Conservation (phyloP, 1,284 basidiomycete species). For the Pseudozyma pruni region DNA sequence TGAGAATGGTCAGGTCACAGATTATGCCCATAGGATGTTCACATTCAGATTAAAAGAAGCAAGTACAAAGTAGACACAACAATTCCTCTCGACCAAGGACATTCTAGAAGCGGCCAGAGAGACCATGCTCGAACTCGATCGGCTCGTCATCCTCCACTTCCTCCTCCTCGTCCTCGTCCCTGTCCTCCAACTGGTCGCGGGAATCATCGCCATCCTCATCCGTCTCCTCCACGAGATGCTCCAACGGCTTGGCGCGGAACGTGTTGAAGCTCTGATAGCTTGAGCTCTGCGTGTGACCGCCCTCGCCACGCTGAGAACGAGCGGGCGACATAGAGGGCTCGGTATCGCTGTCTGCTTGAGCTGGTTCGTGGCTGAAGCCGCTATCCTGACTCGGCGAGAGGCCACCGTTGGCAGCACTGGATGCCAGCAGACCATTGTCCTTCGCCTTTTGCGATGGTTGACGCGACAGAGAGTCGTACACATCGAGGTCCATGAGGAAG, state of each 20-base stretch:
- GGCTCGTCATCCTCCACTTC: slow-evolving; percentile 38
- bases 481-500: slow-evolving; percentile 51
- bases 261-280: slow-evolving; percentile 45
- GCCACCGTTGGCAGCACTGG: slow-evolving; percentile 3
- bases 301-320: slow-evolving; percentile 17
- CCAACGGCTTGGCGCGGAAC: slow-evolving; percentile 42
- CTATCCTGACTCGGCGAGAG: slow-evolving; percentile 27
- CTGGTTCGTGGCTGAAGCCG: slow-evolving; percentile 24
- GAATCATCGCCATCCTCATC: slow-evolving; percentile 36
- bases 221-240: slow-evolving; percentile 32
- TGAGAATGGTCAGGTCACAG: too few relatives aligned
- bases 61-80: not conserved
- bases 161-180: slow-evolving; percentile 16
- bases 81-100: too few relatives aligned
- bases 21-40: too few relatives aligned
- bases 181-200: slow-evolving; percentile 13
- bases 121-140: slow-evolving; percentile 37
- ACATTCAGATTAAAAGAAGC: slow-evolving; percentile 7
- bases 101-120: slow-evolving; percentile 12
- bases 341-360: slow-evolving; percentile 42
- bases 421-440: not conserved
- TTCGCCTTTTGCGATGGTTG: slow-evolving; percentile 16
- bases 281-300: slow-evolving; percentile 13
- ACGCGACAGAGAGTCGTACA: slow-evolving; percentile 43
- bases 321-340: slow-evolving; percentile 36